These are phyloP conservation scores for Cyclotella choctawhatcheeana DNA, from an alignment of 108 stramenopile species.

Conservation along the genomic window DNA sequence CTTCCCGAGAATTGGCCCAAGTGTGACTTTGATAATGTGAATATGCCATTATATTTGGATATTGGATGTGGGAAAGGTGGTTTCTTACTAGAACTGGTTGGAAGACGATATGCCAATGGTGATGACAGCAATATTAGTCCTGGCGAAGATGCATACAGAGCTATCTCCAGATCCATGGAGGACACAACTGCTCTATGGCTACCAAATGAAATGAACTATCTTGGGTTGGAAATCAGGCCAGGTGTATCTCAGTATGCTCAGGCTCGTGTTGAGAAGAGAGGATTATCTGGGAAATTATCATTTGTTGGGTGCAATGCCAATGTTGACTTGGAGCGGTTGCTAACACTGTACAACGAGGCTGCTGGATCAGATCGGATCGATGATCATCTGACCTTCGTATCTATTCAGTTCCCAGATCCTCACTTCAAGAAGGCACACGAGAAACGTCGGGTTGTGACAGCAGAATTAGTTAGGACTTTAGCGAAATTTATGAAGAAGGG, in stretches of 20 bases:
- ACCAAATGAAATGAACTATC: slow-evolving; percentile 66
- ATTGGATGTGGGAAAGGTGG: slow-evolving; percentile 91
- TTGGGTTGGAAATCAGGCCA: slow-evolving; percentile 90
- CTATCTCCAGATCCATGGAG: background rate
- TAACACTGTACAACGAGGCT: slow-evolving; percentile 56
- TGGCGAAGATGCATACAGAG: slow-evolving; percentile 25
- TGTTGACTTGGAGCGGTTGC: slow-evolving; percentile 82
- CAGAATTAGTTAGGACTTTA: slow-evolving; percentile 65
- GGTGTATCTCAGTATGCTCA: slow-evolving; percentile 76
- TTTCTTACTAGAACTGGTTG: slow-evolving; percentile 77
- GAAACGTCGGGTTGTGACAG: slow-evolving; percentile 86
- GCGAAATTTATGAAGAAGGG: slow-evolving; percentile 64
- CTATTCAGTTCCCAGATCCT: slow-evolving; percentile 93
- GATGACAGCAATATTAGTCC: background rate
- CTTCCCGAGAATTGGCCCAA: slow-evolving; percentile 73
- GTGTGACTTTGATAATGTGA: slow-evolving; percentile 58
- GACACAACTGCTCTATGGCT: slow-evolving; percentile 28
- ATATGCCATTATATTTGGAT: slow-evolving; percentile 78
- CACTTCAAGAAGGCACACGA: slow-evolving; percentile 83
- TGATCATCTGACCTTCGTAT: slow-evolving; percentile 57
- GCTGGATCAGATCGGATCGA: slow-evolving; percentile 3
- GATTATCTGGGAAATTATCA: slow-evolving; percentile 54
- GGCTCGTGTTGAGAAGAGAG: slow-evolving; percentile 59
- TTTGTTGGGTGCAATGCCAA: slow-evolving; percentile 93
- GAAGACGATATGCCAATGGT: slow-evolving; percentile 17